phyloP scores from a whole-genome alignment of 805 yeast species.

The Spathaspora hagerdaliae region DNA sequence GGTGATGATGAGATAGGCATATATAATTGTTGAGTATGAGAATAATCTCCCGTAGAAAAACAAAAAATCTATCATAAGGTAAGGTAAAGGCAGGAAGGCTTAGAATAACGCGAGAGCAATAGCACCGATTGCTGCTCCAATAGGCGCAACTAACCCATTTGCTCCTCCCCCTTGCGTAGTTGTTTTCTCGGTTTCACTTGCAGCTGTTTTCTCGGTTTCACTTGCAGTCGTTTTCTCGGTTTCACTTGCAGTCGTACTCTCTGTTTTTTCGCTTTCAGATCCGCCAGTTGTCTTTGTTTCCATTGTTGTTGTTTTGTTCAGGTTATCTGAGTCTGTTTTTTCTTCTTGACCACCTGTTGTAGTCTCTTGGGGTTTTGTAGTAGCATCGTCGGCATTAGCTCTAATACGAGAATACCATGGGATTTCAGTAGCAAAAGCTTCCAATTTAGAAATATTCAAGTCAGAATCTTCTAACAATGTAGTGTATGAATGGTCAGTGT shows the following conservation, averaged over 20 bases:
- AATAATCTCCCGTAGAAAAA: too few relatives aligned
- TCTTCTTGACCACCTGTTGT: not conserved
- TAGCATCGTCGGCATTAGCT: conserved; percentile 11
- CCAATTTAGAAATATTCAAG: conserved; percentile 19
- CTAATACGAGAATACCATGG: conserved; percentile 34
- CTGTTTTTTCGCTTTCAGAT: too few relatives aligned
- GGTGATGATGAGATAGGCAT: too few relatives aligned
- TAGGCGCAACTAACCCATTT: conserved; percentile 19
- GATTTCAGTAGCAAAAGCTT: conserved; percentile 29
- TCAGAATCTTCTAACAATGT: conserved; percentile 27
- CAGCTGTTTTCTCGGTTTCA: conserved; percentile 2
- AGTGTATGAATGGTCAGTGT: conserved; percentile 35
- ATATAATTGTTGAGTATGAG: too few relatives aligned
- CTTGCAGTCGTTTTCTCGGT: conserved; percentile 2
- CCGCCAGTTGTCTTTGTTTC: too few relatives aligned
- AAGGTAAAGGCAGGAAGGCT: not conserved
- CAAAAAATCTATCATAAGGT: too few relatives aligned
- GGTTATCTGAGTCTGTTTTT: too few relatives aligned
- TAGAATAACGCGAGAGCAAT: conserved; percentile 31
- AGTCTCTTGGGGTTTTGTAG: not conserved
- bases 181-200: conserved; percentile 3
- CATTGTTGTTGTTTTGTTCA: too few relatives aligned
- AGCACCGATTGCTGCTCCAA: conserved; percentile 31
- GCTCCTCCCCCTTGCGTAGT: conserved; percentile 8
- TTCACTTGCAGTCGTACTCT: not conserved